Conservation (phyloP, 805 yeast genomes). For the Candida argentea region DNA sequence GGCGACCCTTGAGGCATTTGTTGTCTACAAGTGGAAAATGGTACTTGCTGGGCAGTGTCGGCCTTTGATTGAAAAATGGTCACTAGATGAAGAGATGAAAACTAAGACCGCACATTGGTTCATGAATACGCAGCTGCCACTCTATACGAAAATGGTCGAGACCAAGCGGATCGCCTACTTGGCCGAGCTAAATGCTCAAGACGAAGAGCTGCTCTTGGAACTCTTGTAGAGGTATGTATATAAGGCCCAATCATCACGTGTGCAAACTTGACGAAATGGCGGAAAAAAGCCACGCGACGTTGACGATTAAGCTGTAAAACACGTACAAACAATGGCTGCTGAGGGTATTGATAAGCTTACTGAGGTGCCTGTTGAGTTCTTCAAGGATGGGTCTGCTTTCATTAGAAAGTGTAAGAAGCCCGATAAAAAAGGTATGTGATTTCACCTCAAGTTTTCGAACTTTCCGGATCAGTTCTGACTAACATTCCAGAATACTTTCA, state of each 20-base stretch:
- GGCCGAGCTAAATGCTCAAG: conserved; percentile 14
- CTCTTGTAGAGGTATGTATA: conserved; percentile 10
- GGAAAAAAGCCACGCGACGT: neutral
- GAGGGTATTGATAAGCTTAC: conserved; percentile 67
- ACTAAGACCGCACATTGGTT: conserved; percentile 14
- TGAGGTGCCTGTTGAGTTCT: conserved; percentile 83
- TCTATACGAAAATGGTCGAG: conserved; percentile 14
- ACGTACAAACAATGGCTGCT: conserved; percentile 26
- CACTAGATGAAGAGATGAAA: conserved; percentile 20
- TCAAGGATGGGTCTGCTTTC: conserved; percentile 86
- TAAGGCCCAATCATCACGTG: neutral
- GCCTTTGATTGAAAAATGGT: conserved; percentile 28
- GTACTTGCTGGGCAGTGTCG: conserved; percentile 18
- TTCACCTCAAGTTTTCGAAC: neutral
- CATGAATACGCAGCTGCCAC: conserved; percentile 8
- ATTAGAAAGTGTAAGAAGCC: conserved; percentile 92
- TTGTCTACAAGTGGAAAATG: conserved; percentile 18
- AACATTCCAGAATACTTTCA: conserved; percentile 60
- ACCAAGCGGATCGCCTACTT: conserved; percentile 14
- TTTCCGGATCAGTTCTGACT: conserved; percentile 6
- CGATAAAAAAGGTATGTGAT: conserved; percentile 58
- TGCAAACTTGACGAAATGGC: conserved; percentile 1
- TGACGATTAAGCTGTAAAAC: neutral
- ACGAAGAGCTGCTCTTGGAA: conserved; percentile 21
- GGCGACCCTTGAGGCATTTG: conserved; percentile 16